Evolutionary conservation across 495 filamentous ascomycete genomes (phyloP), one percentile per base, ranked within the genome.

Genomic region (Viridothelium virens): DNA sequence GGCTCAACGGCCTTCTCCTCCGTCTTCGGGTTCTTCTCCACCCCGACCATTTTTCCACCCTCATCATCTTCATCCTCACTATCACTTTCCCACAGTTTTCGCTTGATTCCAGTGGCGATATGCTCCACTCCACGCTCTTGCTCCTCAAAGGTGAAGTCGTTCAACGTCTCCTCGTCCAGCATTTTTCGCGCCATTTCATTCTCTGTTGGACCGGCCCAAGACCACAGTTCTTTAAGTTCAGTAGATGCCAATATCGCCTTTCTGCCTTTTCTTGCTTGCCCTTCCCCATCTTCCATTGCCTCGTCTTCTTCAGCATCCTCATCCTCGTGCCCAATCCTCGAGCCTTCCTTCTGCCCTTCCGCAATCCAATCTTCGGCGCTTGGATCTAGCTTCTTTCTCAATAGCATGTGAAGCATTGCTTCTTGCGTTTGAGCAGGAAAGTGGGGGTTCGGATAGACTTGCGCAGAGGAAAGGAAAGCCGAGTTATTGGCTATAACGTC

Each of bases 381-480:
- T 3, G 90, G 88, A 63, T 92, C 89, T 31, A 89, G 83, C 74
- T 92, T 93, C 76, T 93, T 94, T 25, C 91, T 85, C 31, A 94
- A 77, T 1, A 95, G 77, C 64, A 85, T 79, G 6, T 81, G 75
- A 1, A 93, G 83, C 3, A 86, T 76, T 53, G 70, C 76, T 59
- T 87, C 84, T 71, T 92, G 85, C 10, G 84, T 87, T 53, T 85
- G 85, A 11, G 87, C 85, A 10, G 90, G 90, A 77, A 87, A 92
- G 64, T 86, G 85, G 4, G 91, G 88, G 3, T 85, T 82, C 1
- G 91, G 91, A 74, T 91, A 91, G 59, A 87, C 83, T 69, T 75
- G 73, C 16, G 70, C 66, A 14, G 66, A 37, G 6, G 41, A 61
- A n/a, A 73, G 64, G 44, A 73, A 69, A 2, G 61, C 53, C 25